Base-by-base conservation (phyloP, 1,284 basidiomycete genomes). In the Leccinum ponderosum region DNA sequence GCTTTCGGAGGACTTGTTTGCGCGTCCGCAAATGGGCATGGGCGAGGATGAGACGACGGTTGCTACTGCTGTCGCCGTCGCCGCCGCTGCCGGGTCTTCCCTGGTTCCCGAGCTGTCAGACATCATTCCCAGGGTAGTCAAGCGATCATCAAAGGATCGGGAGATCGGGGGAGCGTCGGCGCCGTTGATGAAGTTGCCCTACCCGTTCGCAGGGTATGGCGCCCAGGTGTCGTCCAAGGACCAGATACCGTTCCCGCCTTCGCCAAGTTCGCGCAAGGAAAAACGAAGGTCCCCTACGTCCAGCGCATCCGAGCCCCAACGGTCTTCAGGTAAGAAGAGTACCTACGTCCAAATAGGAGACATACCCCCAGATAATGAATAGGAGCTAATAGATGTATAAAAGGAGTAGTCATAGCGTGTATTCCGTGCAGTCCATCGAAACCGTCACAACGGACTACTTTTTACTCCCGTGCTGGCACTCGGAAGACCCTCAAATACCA, bases 161-260 rank as follows among this genome's bases (percentile, higher is more conserved):
- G 71, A 73, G 64, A 57, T 66, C 14, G 72, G 71, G 9, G 75
- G 74, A 8, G 65, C 75, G 29, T 73, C 73, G 9, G 75, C 74
- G 4, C 80, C 81, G 29, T 68, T 80, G 61, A 71, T 77, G 71
- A 69, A 74, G 59, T 66, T 84, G 57, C 84, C 86, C 9, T 90
- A 90, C 77, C 87, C 87, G 1, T 90, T 90, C 70, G 75, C 81
- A 1, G 82, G 77, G 4, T 79, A 79, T 56, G 80, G 80, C 39
- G 83, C 84, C 5, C 85, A 84, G 62, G 76, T 81, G 55, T 86
- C 86, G 5, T 84, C 83, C 11, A 79, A 78, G 65, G 81, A 82
- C 57, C 84, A 83, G 57, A 82, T 91, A 17, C 87, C 90, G 0
- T 91, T 91, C 80, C 90, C 89, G 9, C 86, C 84, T 2, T 86